Percentiles rank a stretch among this genome's conserved stretches.
These are phyloP conservation scores for Colletotrichum lupini DNA, from an alignment of 2,329 filamentous ascomycete species.

Conservation along the genomic window DNA sequence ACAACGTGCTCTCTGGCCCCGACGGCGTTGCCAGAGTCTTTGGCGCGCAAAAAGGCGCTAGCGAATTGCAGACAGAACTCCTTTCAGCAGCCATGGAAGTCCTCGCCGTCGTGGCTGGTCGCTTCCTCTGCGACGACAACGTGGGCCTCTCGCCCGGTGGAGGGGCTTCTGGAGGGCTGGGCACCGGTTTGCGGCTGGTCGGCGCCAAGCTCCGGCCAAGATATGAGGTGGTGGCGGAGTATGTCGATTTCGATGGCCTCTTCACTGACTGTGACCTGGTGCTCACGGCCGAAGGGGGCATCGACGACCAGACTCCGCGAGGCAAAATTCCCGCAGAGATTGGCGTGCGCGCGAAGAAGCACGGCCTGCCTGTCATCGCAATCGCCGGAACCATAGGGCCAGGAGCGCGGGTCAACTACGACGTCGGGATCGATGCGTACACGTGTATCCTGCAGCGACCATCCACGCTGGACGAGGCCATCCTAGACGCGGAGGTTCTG, in stretches of 20 bases:
- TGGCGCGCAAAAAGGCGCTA: conserved; percentile 63
- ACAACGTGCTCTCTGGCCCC: conserved; percentile 61
- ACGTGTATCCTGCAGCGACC: conserved; percentile 47
- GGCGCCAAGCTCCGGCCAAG: conserved; percentile 58
- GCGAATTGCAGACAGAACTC: conserved; percentile 51
- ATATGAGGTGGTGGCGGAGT: conserved; percentile 62
- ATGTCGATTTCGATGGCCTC: conserved; percentile 57
- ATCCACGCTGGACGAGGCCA: conserved; percentile 45
- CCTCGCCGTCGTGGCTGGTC: conserved; percentile 49
- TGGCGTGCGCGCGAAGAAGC: conserved; percentile 56
- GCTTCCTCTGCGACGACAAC: conserved; percentile 46
- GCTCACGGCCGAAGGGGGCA: conserved; percentile 63
- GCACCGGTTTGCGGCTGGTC: conserved; percentile 60
- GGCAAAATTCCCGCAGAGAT: conserved; percentile 66
- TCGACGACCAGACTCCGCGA: conserved; percentile 61
- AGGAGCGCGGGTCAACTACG: conserved; percentile 47
- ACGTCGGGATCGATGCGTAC: conserved; percentile 47
- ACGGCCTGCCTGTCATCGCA: conserved; percentile 56
- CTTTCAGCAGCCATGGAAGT: conserved; percentile 55
- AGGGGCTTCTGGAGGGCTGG: conserved; percentile 63
- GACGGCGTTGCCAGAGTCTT: conserved; percentile 61
- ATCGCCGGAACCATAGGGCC: conserved; percentile 50
- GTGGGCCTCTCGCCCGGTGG: conserved; percentile 55
- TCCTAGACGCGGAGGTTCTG: conserved; percentile 44
- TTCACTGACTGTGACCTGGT: conserved; percentile 61